Evolutionary conservation across 306 rosid genomes (phyloP), one percentile per base, ranked within the genome.

Genomic region (Sesbania bispinosa): DNA sequence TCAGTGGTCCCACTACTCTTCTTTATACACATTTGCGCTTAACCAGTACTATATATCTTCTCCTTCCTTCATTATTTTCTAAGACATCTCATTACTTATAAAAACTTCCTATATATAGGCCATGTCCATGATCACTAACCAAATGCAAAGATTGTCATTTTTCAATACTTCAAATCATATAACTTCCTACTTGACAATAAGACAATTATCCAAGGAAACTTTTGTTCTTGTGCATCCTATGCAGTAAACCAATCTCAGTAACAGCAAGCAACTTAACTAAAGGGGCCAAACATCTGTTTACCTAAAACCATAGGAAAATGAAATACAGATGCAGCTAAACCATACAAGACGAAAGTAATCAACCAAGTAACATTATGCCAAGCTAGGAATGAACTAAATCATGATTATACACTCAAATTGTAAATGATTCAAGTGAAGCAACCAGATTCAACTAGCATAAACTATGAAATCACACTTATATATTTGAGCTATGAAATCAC

Each of bases 1-100:
- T 82, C 77, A 10, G 33, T 51, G 1, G 35, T 20, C 15, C 62
- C 81, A 0, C 21, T 20, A 33, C 84, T 81, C 67, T 79, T 72
- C 26, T 75, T 80, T 38, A n/a, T n/a, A n/a, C 4, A 27, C 59
- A 55, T 47, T 54, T 52, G 36, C 21, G 18, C 13, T 57, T 23
- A 46, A 15, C 53, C 43, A 3, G 57, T 27, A 54, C 50, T 21
- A 15, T 65, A 27, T 10, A 29, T 29, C 10, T 51, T 48, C 79
- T 55, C 38, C 21, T 66, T 27, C 63, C 42, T 19, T 79, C 58
- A 19, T 60, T 68, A 52, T 59, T 59, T 35, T 38, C 52, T 33
- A 47, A 67, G 57, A 68, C 55, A 68, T 42, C 62, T 35, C 48
- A 60, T 19, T 10, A 19, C 43, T 11, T 10, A 39, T 46, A 35